Base-by-base conservation (phyloP, 2,329 filamentous ascomycete species). In the Dryadomyces quercus-mongolicae region DNA sequence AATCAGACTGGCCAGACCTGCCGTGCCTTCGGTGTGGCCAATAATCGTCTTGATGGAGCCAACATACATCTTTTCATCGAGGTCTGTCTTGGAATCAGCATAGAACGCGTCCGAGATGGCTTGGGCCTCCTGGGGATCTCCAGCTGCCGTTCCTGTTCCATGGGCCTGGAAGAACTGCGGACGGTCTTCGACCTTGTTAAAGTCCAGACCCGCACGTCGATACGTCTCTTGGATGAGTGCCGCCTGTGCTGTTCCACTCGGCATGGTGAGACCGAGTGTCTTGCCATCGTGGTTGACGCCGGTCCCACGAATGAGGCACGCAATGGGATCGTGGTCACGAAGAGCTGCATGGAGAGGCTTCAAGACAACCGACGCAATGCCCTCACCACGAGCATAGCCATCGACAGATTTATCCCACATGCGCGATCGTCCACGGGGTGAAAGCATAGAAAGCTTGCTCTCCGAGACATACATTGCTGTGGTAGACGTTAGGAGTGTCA, bases 381-480 rank as follows among this genome's bases (percentile, higher is more conserved):
- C 73, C 56, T 76, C 74, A 2, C 68, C 73, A 5, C 72, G 65
- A 0, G 64, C 70, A 55, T 74, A 76, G 3, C 74, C 74, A 56
- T 74, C 74, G 31, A 67, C 59, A 10, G 64, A 66, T 0, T 68
- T 64, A 20, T 68, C 63, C 45, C 74, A 71, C 0, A 58, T 49
- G 38, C 53, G 53, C 15, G 40, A 59, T 34, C 54, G 54, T 8
- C 60, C 60, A 2, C 54, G 50, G 5, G 49, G 43, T n/a, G 59
- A 62, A 1, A 62, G 56, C 51, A 61, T 54, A 38, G 55, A 51
- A 3, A 58, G 45, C 10, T 47, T 55, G 21, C 56, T 56, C 58
- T 60, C 58, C 47, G 58, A 54, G 16, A 61, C 56, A 38, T 56
- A 56, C 25, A 54, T 43, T 31, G 4, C 25, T 31, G n/a, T n/a